Evolutionary conservation across 805 yeast species (phyloP).

Genomic region (Myxozyma kluyveri): DNA sequence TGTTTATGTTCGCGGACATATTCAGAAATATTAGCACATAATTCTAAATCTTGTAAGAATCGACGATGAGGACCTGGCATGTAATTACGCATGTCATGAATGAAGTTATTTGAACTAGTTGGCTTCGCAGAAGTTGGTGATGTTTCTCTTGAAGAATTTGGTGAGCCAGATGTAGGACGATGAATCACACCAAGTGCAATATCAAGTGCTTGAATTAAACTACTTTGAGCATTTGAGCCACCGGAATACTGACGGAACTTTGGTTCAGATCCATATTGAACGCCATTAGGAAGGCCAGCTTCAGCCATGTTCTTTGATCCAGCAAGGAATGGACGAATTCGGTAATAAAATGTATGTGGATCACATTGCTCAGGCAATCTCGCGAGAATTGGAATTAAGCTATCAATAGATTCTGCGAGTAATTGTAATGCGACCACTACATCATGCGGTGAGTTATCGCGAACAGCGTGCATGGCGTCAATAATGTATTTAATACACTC

Average conservation of each 20-base stretch:
- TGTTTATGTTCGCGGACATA: conserved; percentile 51
- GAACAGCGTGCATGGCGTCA: conserved; percentile 58
- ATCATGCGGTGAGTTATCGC: conserved; percentile 44
- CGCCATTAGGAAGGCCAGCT: conserved; percentile 78
- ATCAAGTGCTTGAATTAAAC: conserved; percentile 84
- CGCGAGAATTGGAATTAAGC: conserved; percentile 67
- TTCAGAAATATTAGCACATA: conserved; percentile 59
- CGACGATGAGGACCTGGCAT: conserved; percentile 87
- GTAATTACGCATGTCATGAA: conserved; percentile 79
- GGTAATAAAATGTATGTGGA: conserved; percentile 84
- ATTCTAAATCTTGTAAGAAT: conserved; percentile 61
- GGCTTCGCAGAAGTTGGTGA: conserved; percentile 45
- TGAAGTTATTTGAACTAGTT: conserved; percentile 48
- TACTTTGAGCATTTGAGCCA: conserved; percentile 92
- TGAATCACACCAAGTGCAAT: conserved; percentile 73
- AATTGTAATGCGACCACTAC: conserved; percentile 53
- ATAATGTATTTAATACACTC: conserved; percentile 64
- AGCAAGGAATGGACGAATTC: conserved; percentile 84
- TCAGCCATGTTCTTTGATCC: conserved; percentile 93
- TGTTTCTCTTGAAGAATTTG: conserved; percentile 1
- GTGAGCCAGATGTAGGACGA: conserved; percentile 50
- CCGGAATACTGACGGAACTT: conserved; percentile 50
- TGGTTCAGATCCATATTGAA: conserved; percentile 56
- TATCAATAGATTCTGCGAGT: conserved; percentile 73
- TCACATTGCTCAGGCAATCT: conserved; percentile 92